Evolutionary conservation across 306 rosid genomes (phyloP).

Genomic region (Pueraria montana): DNA sequence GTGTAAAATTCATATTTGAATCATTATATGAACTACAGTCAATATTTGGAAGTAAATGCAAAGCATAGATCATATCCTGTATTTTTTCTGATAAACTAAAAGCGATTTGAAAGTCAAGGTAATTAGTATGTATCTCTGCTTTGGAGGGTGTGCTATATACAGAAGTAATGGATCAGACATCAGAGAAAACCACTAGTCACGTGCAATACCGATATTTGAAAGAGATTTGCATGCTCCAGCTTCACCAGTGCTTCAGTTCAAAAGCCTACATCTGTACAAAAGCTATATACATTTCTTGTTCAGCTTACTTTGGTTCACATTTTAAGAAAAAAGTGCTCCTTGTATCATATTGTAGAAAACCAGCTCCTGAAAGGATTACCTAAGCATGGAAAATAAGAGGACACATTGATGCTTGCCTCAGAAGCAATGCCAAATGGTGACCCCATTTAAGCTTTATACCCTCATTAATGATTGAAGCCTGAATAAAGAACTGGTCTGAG

Average conservation of each 20-base stretch:
- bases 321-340: conserved; percentile 34
- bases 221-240: conserved; percentile 29
- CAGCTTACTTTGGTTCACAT: conserved; percentile 24
- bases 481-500: conserved; percentile 10
- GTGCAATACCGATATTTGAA: not conserved
- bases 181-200: conserved; percentile 20
- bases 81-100: conserved; percentile 44
- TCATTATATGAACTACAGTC: conserved; percentile 16
- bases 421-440: conserved; percentile 9
- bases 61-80: conserved; percentile 28
- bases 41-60: conserved; percentile 21
- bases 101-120: conserved; percentile 37
- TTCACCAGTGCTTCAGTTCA: conserved; percentile 39
- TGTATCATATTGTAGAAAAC: conserved; percentile 10
- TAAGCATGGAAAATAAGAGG: not conserved
- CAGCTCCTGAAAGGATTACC: conserved; percentile 22
- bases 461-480: conserved; percentile 15
- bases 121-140: not conserved
- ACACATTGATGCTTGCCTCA: not conserved
- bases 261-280: conserved; percentile 35
- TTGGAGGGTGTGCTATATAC: conserved; percentile 19
- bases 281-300: conserved; percentile 36
- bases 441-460: not conserved
- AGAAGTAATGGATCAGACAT: conserved; percentile 28
- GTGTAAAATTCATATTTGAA: conserved; percentile 26